Evolutionary conservation across 1,284 basidiomycete species (phyloP).

Genomic region (Coriolopsis trogii): DNA sequence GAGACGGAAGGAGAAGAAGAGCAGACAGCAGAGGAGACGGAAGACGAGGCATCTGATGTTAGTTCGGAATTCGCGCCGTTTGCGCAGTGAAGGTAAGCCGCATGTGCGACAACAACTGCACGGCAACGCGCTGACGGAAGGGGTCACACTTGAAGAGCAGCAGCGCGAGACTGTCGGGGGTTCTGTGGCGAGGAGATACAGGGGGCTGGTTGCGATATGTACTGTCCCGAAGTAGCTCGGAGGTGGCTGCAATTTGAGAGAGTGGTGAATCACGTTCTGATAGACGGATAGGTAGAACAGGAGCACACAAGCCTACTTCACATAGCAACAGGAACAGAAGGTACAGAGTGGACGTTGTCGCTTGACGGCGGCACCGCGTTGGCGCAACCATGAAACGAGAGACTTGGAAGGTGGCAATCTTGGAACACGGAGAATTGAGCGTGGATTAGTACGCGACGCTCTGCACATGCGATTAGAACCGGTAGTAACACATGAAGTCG

Average conservation of each 20-base stretch:
- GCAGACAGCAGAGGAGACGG: too few relatives aligned
- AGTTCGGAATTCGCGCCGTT: too few relatives aligned
- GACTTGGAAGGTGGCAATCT: not conserved
- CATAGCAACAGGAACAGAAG: constrained; percentile 8
- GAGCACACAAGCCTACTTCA: constrained; percentile 16
- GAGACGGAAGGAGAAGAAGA: too few relatives aligned
- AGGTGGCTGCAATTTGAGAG: not conserved
- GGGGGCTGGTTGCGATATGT: too few relatives aligned
- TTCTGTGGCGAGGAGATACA: too few relatives aligned
- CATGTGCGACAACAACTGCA: too few relatives aligned
- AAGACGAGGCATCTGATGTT: too few relatives aligned
- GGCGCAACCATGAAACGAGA: constrained; percentile 1
- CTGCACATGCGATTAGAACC: constrained; percentile 17
- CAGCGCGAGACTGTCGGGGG: too few relatives aligned
- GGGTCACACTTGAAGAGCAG: too few relatives aligned
- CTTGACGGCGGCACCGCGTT: too few relatives aligned
- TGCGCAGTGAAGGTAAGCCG: too few relatives aligned
- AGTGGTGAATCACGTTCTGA: constrained; percentile 5
- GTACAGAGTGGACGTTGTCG: not conserved
- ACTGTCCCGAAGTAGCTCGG: not conserved
- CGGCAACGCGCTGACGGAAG: too few relatives aligned
- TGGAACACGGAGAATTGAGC: constrained; percentile 5
- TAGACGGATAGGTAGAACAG: constrained; percentile 18
- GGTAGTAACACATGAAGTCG: constrained; percentile 10
- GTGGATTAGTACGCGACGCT: constrained; percentile 11